Percentiles rank a stretch among this genome's conserved stretches.
Evolutionary conservation across 306 rosid genomes (phyloP).

Genomic region (Trifolium repens): DNA sequence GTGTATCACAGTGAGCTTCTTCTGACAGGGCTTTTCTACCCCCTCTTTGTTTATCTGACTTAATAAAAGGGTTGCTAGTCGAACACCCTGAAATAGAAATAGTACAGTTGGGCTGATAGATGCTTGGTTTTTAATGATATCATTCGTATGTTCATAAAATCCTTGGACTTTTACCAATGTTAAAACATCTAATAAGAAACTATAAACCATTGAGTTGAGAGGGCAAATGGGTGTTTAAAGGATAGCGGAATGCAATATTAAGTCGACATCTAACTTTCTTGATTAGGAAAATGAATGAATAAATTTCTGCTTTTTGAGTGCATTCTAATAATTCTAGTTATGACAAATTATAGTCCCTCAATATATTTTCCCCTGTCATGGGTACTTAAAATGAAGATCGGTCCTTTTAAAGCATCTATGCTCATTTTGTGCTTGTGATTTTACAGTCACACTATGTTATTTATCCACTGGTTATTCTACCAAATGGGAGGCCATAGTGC

Average conservation of each 20-base stretch:
- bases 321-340: conserved; percentile 13
- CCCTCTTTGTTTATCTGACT: conserved; percentile 15
- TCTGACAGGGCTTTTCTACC: conserved; percentile 6
- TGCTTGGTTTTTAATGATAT: conserved; percentile 26
- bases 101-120: conserved; percentile 21
- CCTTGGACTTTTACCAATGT: conserved; percentile 20
- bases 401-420: conserved; percentile 21
- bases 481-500: conserved; percentile 14
- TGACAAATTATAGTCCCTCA: conserved; percentile 15
- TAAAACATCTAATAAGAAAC: conserved; percentile 28
- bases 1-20: conserved; percentile 25
- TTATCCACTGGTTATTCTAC: conserved; percentile 11
- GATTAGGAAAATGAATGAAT: background rate
- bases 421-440: conserved; percentile 23
- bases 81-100: conserved; percentile 31
- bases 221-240: conserved; percentile 31
- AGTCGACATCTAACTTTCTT: conserved; percentile 22
- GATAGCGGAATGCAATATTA: conserved; percentile 17
- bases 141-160: conserved; percentile 24
- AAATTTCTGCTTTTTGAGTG: conserved; percentile 20
- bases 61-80: conserved; percentile 24
- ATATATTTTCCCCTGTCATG: conserved; percentile 20
- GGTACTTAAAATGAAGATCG: conserved; percentile 3
- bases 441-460: conserved; percentile 21
- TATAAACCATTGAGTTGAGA: conserved; percentile 20